A percentile compares a stretch with the other conserved stretches of the same genome.
These are phyloP conservation scores for Nicotiana undulata DNA, from an alignment of 257 asterid species.

Conservation along the genomic window DNA sequence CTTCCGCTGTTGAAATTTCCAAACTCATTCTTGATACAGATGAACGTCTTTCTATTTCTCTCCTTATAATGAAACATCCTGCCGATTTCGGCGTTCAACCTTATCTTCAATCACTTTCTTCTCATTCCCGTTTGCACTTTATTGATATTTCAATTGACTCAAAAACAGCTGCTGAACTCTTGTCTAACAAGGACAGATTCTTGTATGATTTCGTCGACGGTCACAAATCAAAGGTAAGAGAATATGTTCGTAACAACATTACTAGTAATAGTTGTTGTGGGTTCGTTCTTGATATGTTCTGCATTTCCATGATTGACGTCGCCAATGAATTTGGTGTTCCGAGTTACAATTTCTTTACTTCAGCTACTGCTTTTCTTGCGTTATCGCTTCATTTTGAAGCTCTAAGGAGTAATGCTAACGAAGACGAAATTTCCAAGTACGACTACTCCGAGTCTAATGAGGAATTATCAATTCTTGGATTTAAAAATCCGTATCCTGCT, in stretches of 20 bases:
- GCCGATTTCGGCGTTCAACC: slow-evolving; percentile 8
- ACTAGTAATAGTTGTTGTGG: slow-evolving; percentile 4
- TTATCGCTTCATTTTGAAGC: slow-evolving; percentile 8
- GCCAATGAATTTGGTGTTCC: slow-evolving; percentile 17
- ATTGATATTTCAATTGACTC: not conserved
- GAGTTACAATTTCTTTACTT: slow-evolving; percentile 1
- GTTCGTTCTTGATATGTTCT: slow-evolving; percentile 11
- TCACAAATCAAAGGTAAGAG: not conserved
- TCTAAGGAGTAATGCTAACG: not conserved
- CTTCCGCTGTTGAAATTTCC: slow-evolving; percentile 15
- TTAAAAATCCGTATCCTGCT: slow-evolving; percentile 21
- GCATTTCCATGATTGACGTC: slow-evolving; percentile 10
- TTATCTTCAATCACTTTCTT: slow-evolving; percentile 4
- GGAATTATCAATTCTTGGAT: slow-evolving; percentile 18
- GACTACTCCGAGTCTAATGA: not conserved
- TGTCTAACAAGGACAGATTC: slow-evolving; percentile 3
- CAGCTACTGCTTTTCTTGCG: slow-evolving; percentile 7
- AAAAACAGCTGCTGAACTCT: not conserved
- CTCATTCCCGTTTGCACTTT: not conserved
- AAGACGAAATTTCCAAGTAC: not conserved
- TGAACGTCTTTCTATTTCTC: slow-evolving; percentile 8
- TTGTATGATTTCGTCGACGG: not conserved
- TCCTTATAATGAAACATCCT: slow-evolving; percentile 14
- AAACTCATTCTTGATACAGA: not conserved
- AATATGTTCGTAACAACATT: not conserved